These are phyloP conservation scores for Leucosporidium creatinivorum DNA, from an alignment of 768 basidiomycete genomes.

Conservation along the genomic window DNA sequence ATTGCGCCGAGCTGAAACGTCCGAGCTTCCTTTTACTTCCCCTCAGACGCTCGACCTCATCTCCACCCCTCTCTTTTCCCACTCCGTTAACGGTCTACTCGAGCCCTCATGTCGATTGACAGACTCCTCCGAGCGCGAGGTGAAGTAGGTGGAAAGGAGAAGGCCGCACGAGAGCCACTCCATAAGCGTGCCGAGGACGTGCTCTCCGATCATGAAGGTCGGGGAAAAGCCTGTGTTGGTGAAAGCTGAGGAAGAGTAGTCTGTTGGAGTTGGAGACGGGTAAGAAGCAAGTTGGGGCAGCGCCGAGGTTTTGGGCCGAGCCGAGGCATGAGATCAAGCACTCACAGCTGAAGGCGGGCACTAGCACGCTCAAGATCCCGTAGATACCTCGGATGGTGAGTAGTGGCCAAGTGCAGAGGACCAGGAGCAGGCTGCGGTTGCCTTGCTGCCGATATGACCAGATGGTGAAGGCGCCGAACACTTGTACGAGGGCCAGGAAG, in stretches of 20 bases:
- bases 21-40: too few relatives aligned
- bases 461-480: constrained; percentile 4
- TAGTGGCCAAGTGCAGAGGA: constrained; percentile 31
- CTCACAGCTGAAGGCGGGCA: constrained; percentile 18
- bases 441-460: constrained; percentile 13
- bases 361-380: not conserved
- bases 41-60: too few relatives aligned
- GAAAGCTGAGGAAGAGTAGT: not conserved
- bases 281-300: not conserved
- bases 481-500: constrained; percentile 24
- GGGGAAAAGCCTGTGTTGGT: constrained; percentile 8
- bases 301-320: not conserved
- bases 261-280: constrained; percentile 1
- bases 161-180: constrained; percentile 33
- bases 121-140: too few relatives aligned
- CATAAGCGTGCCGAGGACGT: constrained; percentile 25
- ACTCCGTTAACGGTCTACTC: too few relatives aligned
- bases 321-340: not conserved
- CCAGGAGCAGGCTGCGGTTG: constrained; percentile 15
- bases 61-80: too few relatives aligned
- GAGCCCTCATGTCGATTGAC: too few relatives aligned
- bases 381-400: constrained; percentile 31
- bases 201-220: constrained; percentile 24
- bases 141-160: constrained; percentile 26
- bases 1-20: too few relatives aligned